A percentile compares a stretch with the other conserved stretches of the same genome.
Evolutionary conservation across 2,329 filamentous ascomycete genomes (phyloP).

Genomic region (Ophiostoma piceae): DNA sequence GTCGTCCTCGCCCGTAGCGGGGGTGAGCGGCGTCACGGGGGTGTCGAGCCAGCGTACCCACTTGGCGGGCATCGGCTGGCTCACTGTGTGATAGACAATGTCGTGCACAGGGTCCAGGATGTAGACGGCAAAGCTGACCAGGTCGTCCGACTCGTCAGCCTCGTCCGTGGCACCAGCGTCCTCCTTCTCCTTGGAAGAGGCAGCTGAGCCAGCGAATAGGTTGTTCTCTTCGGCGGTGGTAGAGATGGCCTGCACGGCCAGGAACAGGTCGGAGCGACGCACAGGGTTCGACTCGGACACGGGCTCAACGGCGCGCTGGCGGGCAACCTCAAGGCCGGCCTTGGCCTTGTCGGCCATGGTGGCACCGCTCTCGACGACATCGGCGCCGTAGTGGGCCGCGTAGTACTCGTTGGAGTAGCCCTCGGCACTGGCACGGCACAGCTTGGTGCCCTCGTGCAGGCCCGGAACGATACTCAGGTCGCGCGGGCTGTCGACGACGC

Average conservation of each 20-base stretch:
- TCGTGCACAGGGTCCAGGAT: slow-evolving; percentile 85
- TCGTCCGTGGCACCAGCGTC: slow-evolving; percentile 56
- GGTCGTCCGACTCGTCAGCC: slow-evolving; percentile 60
- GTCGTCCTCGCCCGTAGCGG: slow-evolving; percentile 37
- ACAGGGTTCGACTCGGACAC: slow-evolving; percentile 83
- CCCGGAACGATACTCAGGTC: slow-evolving; percentile 77
- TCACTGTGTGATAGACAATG: slow-evolving; percentile 78
- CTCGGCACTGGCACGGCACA: slow-evolving; percentile 84
- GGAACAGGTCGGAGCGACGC: slow-evolving; percentile 87
- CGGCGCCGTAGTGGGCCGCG: slow-evolving; percentile 57
- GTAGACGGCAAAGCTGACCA: slow-evolving; percentile 72
- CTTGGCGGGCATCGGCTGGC: slow-evolving; percentile 73
- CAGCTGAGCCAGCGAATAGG: slow-evolving; percentile 55
- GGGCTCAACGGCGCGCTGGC: slow-evolving; percentile 70
- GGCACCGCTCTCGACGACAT: slow-evolving; percentile 37
- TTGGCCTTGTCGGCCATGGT: slow-evolving; percentile 18
- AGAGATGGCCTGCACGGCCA: slow-evolving; percentile 80
- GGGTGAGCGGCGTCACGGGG: slow-evolving; percentile 54
- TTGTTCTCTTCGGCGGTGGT: slow-evolving; percentile 39
- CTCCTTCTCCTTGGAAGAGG: slow-evolving; percentile 50
- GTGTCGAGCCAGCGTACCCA: slow-evolving; percentile 94
- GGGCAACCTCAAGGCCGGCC: slow-evolving; percentile 68
- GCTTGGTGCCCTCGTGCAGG: slow-evolving; percentile 79
- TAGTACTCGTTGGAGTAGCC: slow-evolving; percentile 84
- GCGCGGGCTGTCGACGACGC: slow-evolving; percentile 61